Evolutionary conservation across 257 asterid species (phyloP), one percentile per base, ranked within the genome.

Genomic region (Fraxinus cuspidata): DNA sequence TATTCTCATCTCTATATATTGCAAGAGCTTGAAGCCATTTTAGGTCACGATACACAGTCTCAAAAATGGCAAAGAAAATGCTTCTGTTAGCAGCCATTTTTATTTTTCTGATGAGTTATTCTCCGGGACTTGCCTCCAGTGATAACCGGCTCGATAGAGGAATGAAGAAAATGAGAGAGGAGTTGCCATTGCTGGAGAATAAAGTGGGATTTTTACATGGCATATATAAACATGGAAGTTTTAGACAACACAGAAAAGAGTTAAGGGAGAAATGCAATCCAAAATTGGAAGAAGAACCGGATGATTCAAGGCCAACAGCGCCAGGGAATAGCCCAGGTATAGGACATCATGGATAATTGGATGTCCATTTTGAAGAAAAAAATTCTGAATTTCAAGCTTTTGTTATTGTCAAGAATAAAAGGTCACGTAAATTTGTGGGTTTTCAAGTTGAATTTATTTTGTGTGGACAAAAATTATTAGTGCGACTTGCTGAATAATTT

Each of bases 1-100:
- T 3, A 23, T 25, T 60, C 11, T 1, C 32, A 34, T 63, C 68
- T 63, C 34, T 63, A 63, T 63, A 63, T 21, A 63, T 63, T 63
- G 19, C 68, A 25, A 10, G 68, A 63, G 13, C 68, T 21, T 23
- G 68, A 11, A 63, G 34, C 18, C 68, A 63, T 63, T 63, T 7
- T 25, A 63, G 68, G 68, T 63, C 68, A 25, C 1, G 47, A 40
- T 40, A 40, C n/a, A 25, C 7, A 56, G 65, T 23, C 68, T 21
- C 68, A 63, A 63, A 63, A 23, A 63, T 63, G 68, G 18, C 68
- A 63, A 63, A 63, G 32, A 63, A 63, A 63, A 11, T 63, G 32
- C 68, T 63, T 9, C 10, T 7, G 18, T 23, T 63, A 7, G 16
- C 19, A 63, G 34, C 34, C 29, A 63, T 63, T 15, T 63, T 63